phyloP scores from a whole-genome alignment of 108 stramenopile genomes.

The Pseudonitzschia delicatissima region DNA sequence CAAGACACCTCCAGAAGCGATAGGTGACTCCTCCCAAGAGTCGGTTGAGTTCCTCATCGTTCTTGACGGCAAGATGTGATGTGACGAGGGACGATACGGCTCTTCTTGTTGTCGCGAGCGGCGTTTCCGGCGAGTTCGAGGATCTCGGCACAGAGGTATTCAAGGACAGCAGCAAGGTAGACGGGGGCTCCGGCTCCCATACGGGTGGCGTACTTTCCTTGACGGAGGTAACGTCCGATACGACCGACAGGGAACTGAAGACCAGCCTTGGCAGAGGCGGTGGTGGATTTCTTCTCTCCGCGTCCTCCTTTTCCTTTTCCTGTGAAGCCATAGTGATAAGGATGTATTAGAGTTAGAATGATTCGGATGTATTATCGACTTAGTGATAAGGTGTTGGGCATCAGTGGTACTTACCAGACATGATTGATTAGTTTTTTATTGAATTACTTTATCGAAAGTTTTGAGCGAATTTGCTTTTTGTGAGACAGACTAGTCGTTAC shows the following conservation, averaged over 20 bases:
- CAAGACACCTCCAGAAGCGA: conserved; percentile 94
- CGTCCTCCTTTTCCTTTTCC: conserved; percentile 69
- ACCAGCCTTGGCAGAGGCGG: conserved; percentile 89
- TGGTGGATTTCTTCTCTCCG: conserved; percentile 86
- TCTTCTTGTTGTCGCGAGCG: conserved; percentile 97
- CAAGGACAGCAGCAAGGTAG: conserved; percentile 93
- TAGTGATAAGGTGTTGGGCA: too few species aligned
- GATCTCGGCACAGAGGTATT: conserved; percentile 94
- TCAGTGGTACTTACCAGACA: conserved; percentile 8
- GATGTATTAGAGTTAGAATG: not conserved
- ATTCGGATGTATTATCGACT: too few species aligned
- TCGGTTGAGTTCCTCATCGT: conserved; percentile 95
- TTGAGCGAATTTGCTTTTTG: not conserved
- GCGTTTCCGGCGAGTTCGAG: conserved; percentile 95
- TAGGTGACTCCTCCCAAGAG: conserved; percentile 91
- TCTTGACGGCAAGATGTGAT: conserved; percentile 93
- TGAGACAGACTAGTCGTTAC: not conserved
- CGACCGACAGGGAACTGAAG: conserved; percentile 97
- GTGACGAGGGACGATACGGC: conserved; percentile 92
- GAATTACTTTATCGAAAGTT: not conserved
- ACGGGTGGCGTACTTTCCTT: conserved; percentile 91
- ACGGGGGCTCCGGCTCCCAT: conserved; percentile 95
- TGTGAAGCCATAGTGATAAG: too few species aligned
- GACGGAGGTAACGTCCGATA: conserved; percentile 92
- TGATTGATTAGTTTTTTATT: not conserved